Percentiles rank a stretch among this genome's conserved stretches.
Evolutionary conservation across 2,329 filamentous ascomycete genomes (phyloP).

Genomic region (Fusarium hainanense): DNA sequence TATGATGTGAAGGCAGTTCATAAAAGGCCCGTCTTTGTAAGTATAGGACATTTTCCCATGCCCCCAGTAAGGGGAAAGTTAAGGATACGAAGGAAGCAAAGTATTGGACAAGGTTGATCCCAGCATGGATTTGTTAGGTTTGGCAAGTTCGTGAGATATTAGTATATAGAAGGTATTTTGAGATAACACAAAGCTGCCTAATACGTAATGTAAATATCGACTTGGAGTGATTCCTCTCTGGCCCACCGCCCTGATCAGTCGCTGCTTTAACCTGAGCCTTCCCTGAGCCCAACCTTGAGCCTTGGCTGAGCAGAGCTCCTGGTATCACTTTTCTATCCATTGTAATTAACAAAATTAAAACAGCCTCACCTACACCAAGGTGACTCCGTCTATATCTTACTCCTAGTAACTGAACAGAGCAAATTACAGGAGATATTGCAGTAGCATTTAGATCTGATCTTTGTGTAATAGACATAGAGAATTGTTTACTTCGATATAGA

Average conservation of each 20-base stretch:
- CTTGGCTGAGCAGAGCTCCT: neutral
- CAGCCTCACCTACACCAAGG: too few relatives aligned
- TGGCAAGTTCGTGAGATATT: neutral
- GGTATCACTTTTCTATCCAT: neutral
- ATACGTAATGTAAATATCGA: neutral
- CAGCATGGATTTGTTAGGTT: neutral
- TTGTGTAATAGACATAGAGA: too few relatives aligned
- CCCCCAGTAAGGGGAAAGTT: neutral
- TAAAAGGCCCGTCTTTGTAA: neutral
- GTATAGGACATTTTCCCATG: neutral
- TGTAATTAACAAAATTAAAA: neutral
- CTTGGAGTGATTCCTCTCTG: neutral
- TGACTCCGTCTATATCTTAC: neutral
- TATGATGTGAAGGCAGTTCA: neutral
- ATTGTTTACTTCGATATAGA: neutral
- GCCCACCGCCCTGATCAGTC: neutral
- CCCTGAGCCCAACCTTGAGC: neutral
- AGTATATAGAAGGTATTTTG: fast-evolving
- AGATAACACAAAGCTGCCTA: neutral
- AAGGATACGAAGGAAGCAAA: neutral
- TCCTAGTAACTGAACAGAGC: too few relatives aligned
- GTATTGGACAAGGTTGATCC: neutral
- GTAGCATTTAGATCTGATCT: too few relatives aligned
- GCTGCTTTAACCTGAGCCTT: neutral
- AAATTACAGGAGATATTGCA: too few relatives aligned